Base-by-base conservation (phyloP, 2,329 filamentous ascomycete genomes). In the Diaporthe amygdali region DNA sequence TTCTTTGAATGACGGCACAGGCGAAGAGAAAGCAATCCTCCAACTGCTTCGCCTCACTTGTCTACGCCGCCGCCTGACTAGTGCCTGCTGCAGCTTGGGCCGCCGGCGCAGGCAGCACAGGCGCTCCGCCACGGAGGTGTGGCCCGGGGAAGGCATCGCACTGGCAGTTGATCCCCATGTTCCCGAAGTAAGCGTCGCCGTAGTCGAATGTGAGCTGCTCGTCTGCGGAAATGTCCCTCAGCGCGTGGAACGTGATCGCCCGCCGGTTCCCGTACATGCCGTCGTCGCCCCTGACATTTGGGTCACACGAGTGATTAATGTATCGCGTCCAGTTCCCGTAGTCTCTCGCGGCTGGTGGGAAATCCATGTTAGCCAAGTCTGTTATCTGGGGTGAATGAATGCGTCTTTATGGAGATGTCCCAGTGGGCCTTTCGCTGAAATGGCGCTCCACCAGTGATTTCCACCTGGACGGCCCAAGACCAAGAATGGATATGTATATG, bases 191-290 rank as follows among this genome's bases (percentile, higher is more conserved):
- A 2, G 9, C 1, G 12, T 20, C 10, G 12, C 49, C 64, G 15
- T 67, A 67, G 39, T 55, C 5, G 15, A 67, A 34, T 2, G 14
- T 22, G 20, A 55, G 27, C 27, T 68, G 25, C 20, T 68, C 51
- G n/a, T 20, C 32, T 9, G 20, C 14, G 20, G 12, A 8, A 20
- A 68, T 47, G 6, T 25, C 27, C 39, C 39, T 34, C 12, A 12
- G 27, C 12, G 66, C 30, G 14, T 2, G 34, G 66, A 47, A 68
- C 6, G 55, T 6, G 51, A 37, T 34, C 20, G 34, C 25, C 2
- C 80, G 77, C 86, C 85, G 22, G 85, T 82, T 52, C 87, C 85
- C 67, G 84, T 80, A 30, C 84, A 87, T 30, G 84, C 79, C 77
- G 84, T 85, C 49, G 81, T 79, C 27, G 81, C 78, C 77, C 14